phyloP scores from a whole-genome alignment of 75 land plant species.

The Pinus albicaulis region DNA sequence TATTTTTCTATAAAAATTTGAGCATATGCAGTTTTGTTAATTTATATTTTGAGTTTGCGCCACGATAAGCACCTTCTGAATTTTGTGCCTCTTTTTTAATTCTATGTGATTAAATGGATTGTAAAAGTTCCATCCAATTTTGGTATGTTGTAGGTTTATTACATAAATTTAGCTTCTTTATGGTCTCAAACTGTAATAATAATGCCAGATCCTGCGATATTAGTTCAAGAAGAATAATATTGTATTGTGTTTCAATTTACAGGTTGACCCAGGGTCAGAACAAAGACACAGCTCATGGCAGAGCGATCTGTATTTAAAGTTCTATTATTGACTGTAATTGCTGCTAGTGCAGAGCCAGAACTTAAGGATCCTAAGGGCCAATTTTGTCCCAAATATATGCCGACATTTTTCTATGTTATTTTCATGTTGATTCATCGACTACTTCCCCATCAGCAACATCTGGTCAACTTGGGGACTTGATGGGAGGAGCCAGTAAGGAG shows the following conservation, averaged over 20 bases:
- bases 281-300: conserved; percentile 98
- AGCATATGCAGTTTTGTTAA: neutral
- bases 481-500: conserved; percentile 28
- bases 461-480: conserved; percentile 21
- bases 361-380: conserved; percentile 85
- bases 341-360: conserved; percentile 85
- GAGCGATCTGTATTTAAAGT: conserved; percentile 94
- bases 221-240: neutral
- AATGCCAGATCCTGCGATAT: no score
- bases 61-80: neutral
- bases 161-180: neutral
- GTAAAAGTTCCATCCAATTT: neutral
- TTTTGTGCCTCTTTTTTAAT: neutral
- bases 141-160: neutral
- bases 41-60: neutral
- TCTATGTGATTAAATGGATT: neutral
- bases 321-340: conserved; percentile 84
- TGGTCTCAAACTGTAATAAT: neutral
- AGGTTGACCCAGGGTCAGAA: conserved; percentile 96
- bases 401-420: conserved; percentile 99
- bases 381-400: conserved; percentile 79
- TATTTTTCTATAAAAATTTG: neutral
- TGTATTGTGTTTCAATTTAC: conserved; percentile 7
- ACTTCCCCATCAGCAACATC: conserved; percentile 21
- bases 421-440: conserved; percentile 72